phyloP scores from a whole-genome alignment of 2,329 filamentous ascomycete species.

The Septoria petroselini region DNA sequence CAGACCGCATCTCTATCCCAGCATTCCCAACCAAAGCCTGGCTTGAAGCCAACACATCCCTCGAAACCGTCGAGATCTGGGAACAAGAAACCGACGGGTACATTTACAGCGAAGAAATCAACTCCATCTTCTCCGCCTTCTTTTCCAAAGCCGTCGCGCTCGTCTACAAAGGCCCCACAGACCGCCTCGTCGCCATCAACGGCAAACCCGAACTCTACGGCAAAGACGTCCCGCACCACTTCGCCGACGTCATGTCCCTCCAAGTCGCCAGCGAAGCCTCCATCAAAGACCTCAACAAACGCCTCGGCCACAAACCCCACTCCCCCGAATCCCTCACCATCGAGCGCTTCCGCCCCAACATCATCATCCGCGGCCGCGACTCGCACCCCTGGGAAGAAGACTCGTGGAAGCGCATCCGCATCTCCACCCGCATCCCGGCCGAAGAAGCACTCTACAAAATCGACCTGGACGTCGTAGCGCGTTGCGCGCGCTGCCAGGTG shows the following conservation, averaged over 20 bases:
- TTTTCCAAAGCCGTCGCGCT: conserved; percentile 56
- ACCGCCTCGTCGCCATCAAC: conserved; percentile 55
- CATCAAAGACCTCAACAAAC: conserved; percentile 56
- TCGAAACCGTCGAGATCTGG: conserved; percentile 57
- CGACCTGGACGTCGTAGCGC: conserved; percentile 56
- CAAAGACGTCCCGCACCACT: conserved; percentile 46
- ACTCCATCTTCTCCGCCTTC: conserved; percentile 54
- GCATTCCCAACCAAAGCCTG: conserved; percentile 54
- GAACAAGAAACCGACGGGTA: conserved; percentile 56
- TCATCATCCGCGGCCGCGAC: conserved; percentile 55
- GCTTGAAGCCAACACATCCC: conserved; percentile 53
- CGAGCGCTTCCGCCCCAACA: conserved; percentile 63
- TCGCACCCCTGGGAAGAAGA: conserved; percentile 59
- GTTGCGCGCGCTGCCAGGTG: conserved; percentile 60
- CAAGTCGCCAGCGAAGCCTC: conserved; percentile 56
- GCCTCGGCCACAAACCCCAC: conserved; percentile 45
- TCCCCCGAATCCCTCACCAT: conserved; percentile 51
- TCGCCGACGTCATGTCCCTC: conserved; percentile 59
- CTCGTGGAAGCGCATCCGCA: conserved; percentile 58
- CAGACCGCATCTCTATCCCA: conserved; percentile 51
- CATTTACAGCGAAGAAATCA: conserved; percentile 52
- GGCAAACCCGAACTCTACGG: conserved; percentile 55
- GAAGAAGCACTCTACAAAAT: conserved; percentile 41
- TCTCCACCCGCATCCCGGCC: conserved; percentile 38
- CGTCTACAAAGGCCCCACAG: conserved; percentile 60